These are phyloP conservation scores for Puccinia novopanici DNA, from an alignment of 1,284 basidiomycete species.

Conservation along the genomic window DNA sequence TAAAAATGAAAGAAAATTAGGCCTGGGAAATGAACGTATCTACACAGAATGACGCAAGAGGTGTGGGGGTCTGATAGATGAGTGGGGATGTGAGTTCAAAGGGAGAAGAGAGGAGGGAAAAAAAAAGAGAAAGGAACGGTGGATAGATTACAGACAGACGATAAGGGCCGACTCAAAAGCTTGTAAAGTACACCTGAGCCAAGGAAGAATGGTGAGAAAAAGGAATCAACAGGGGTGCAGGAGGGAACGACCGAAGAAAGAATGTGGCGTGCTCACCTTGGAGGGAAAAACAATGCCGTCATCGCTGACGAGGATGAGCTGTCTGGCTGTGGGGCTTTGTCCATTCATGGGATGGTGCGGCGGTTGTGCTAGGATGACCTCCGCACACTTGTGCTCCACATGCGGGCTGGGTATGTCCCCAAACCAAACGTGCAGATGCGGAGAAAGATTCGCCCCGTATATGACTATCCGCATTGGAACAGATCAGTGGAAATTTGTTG, in stretches of 20 bases:
- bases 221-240: too few species aligned
- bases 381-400: constrained; percentile 83
- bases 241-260: too few species aligned
- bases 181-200: constrained; percentile 26
- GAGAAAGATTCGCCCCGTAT: constrained; percentile 82
- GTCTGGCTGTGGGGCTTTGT: constrained; percentile 60
- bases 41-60: too few species aligned
- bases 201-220: not conserved
- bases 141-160: not conserved
- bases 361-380: constrained; percentile 65
- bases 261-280: constrained; percentile 61
- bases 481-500: constrained; percentile 17
- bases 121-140: too few species aligned
- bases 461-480: constrained; percentile 72
- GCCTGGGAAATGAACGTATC: too few species aligned
- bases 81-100: too few species aligned
- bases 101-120: too few species aligned
- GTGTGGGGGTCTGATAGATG: too few species aligned
- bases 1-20: too few species aligned
- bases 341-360: constrained; percentile 53
- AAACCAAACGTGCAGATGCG: constrained; percentile 79
- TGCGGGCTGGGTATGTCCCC: constrained; percentile 81
- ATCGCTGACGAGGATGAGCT: constrained; percentile 79
- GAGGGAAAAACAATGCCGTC: constrained; percentile 92
- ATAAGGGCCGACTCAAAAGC: constrained; percentile 6